Conservation (phyloP, 2,329 filamentous ascomycete genomes). For the Diplodia intermedia region DNA sequence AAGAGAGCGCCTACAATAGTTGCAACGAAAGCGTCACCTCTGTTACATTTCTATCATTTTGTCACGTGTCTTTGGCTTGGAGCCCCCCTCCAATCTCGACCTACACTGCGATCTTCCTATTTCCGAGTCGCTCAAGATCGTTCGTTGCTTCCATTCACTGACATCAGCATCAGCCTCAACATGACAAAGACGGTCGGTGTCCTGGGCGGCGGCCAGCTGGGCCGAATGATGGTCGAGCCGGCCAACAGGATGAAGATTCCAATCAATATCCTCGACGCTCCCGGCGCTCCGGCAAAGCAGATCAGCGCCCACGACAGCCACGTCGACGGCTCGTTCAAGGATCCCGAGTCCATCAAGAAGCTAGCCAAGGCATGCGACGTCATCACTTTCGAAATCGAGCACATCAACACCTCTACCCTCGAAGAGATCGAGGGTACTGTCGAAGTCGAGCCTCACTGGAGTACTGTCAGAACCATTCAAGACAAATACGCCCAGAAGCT, state of each 20-base stretch:
- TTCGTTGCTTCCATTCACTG: constrained; percentile 7
- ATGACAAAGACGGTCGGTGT: constrained; percentile 45
- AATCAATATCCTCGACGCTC: constrained; percentile 79
- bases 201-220: constrained; percentile 66
- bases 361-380: constrained; percentile 80
- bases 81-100: not conserved
- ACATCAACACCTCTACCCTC: constrained; percentile 87
- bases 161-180: not conserved
- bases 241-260: constrained; percentile 79
- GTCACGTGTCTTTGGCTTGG: too few species aligned
- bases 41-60: too few species aligned
- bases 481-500: constrained; percentile 93
- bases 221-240: constrained; percentile 92
- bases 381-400: constrained; percentile 93
- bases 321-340: constrained; percentile 86
- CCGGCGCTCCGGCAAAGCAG: constrained; percentile 81
- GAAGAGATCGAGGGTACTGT: constrained; percentile 77
- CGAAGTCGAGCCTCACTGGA: constrained; percentile 79
- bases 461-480: constrained; percentile 86
- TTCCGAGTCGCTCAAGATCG: too few species aligned
- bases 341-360: constrained; percentile 76
- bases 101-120: not conserved
- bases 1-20: too few species aligned
- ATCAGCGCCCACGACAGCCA: constrained; percentile 77
- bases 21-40: too few species aligned